A percentile compares a stretch with the other conserved stretches of the same genome.
These are phyloP conservation scores for Fermentozyma sake DNA, from an alignment of 1,139 yeast genomes.

Conservation along the genomic window DNA sequence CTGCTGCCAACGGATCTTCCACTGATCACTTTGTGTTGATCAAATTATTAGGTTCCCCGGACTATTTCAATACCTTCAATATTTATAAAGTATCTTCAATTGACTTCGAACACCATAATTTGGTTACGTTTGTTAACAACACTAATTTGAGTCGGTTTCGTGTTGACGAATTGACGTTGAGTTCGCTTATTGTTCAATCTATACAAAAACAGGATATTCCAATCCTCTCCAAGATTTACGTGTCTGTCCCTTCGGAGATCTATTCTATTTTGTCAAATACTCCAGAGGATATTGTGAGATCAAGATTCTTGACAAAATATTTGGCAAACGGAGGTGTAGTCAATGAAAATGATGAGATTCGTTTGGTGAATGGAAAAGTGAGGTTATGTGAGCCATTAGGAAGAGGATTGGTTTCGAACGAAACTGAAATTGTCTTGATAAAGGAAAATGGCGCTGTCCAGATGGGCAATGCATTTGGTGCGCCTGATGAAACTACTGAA, in stretches of 20 bases:
- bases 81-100: slow-evolving; percentile 35
- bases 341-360: slow-evolving; percentile 28
- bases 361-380: slow-evolving; percentile 47
- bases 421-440: slow-evolving; percentile 52
- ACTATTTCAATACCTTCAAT: slow-evolving; percentile 30
- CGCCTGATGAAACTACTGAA: background rate
- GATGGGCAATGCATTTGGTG: too few species aligned
- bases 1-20: slow-evolving; percentile 13
- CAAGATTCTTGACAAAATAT: slow-evolving; percentile 24
- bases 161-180: slow-evolving; percentile 30
- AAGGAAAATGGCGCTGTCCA: slow-evolving; percentile 22
- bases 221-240: slow-evolving; percentile 26
- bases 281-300: slow-evolving; percentile 21
- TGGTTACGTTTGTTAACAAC: slow-evolving; percentile 37
- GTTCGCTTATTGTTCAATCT: slow-evolving; percentile 28
- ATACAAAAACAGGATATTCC: slow-evolving; percentile 26
- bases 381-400: slow-evolving; percentile 67
- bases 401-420: slow-evolving; percentile 51
- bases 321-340: slow-evolving; percentile 30
- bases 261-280: slow-evolving; percentile 32
- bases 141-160: slow-evolving; percentile 23
- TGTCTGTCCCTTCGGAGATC: slow-evolving; percentile 43
- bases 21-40: slow-evolving; percentile 24
- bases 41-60: slow-evolving; percentile 44
- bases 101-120: slow-evolving; percentile 16